Conservation (phyloP, 2,329 filamentous ascomycete species). For the Endocalyx cinctus region DNA sequence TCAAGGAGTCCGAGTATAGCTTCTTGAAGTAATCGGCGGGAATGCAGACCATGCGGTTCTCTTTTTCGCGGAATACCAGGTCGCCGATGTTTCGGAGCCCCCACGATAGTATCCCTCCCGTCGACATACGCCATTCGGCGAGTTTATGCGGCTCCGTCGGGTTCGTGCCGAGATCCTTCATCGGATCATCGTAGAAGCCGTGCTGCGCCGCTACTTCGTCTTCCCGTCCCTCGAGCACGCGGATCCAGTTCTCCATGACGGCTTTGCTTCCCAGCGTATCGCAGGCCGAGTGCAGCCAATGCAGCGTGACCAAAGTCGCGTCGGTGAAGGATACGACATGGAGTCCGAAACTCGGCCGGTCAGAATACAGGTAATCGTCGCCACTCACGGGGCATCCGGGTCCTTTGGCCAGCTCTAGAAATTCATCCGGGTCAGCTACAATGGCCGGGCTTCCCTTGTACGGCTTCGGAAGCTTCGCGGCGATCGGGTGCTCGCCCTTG, state of each 20-base stretch:
- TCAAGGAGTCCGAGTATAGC: conserved; percentile 21
- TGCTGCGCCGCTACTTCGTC: conserved; percentile 27
- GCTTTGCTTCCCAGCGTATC: conserved; percentile 35
- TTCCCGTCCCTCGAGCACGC: conserved; percentile 32
- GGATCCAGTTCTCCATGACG: conserved; percentile 36
- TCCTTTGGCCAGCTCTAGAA: conserved; percentile 16
- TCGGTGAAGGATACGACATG: conserved; percentile 38
- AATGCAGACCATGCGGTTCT: conserved; percentile 33
- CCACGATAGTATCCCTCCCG: conserved; percentile 20
- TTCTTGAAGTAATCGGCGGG: conserved; percentile 22
- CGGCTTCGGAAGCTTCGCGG: conserved; percentile 22
- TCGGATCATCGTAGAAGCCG: conserved; percentile 25
- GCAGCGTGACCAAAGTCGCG: conserved; percentile 34
- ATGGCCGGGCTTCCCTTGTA: conserved; percentile 17
- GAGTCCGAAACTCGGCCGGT: conserved; percentile 36
- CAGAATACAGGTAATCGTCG: conserved; percentile 31
- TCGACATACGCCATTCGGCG: conserved; percentile 11
- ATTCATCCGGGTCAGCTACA: conserved; percentile 19
- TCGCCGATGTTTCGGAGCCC: conserved; percentile 23
- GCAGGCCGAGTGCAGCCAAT: conserved; percentile 35
- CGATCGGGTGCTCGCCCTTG: conserved; percentile 31
- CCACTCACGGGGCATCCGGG: conserved; percentile 20
- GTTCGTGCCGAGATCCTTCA: conserved; percentile 21
- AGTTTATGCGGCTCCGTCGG: conserved; percentile 21
- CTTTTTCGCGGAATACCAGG: conserved; percentile 22